phyloP scores from a whole-genome alignment of 495 filamentous ascomycete genomes.

The Beverwykella pulmonaria region DNA sequence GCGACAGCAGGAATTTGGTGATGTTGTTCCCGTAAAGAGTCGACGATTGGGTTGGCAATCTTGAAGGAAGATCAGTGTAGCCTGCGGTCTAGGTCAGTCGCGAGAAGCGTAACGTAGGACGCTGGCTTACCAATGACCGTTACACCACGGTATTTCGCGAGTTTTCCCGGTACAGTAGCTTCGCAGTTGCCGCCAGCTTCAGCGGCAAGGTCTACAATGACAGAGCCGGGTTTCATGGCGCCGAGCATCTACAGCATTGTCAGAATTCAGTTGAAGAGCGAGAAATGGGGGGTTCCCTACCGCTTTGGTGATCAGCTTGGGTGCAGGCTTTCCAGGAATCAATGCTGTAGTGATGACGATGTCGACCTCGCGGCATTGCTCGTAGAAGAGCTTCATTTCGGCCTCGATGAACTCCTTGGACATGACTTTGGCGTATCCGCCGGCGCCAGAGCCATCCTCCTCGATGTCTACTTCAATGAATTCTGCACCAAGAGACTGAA shows the following conservation, averaged over 20 bases:
- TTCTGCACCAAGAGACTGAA: constrained; percentile 80
- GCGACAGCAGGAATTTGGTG: constrained; percentile 77
- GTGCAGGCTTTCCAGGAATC: constrained; percentile 75
- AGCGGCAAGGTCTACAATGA: constrained; percentile 78
- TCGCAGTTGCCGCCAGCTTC: constrained; percentile 83
- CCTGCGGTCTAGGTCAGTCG: constrained; percentile 47
- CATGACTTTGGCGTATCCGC: constrained; percentile 86
- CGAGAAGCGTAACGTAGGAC: background rate
- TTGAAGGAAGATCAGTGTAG: constrained; percentile 80
- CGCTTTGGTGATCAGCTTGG: constrained; percentile 67
- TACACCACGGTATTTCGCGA: constrained; percentile 70
- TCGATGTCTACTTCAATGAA: constrained; percentile 83
- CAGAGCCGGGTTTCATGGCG: constrained; percentile 79
- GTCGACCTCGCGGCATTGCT: constrained; percentile 80
- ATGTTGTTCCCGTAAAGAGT: constrained; percentile 88
- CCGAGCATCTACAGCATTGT: constrained; percentile 63
- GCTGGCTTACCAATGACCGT: constrained; percentile 67
- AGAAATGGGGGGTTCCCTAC: constrained; percentile 5
- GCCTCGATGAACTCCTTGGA: constrained; percentile 85
- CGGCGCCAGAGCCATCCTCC: constrained; percentile 78
- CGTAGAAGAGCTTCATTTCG: constrained; percentile 83
- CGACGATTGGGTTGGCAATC: constrained; percentile 77
- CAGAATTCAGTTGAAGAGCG: background rate
- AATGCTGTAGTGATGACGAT: constrained; percentile 83
- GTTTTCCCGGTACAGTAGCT: constrained; percentile 67